Base-by-base conservation (phyloP, 495 filamentous ascomycete genomes). In the Xylaria bambusicola region DNA sequence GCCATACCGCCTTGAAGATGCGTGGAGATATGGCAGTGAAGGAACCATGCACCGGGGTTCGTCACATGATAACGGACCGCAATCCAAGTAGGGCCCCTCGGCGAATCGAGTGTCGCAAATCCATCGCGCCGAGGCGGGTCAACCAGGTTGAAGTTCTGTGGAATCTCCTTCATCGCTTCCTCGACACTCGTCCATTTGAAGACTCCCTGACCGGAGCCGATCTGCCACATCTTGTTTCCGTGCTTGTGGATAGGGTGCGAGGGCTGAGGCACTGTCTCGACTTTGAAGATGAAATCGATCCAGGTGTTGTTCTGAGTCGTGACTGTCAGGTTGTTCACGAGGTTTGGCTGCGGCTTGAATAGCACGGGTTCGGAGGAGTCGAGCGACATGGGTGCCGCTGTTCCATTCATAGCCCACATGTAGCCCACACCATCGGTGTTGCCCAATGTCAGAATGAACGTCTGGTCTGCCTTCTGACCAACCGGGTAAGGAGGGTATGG, bases 231-330 rank as follows among this genome's bases (percentile, higher is more conserved):
- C 57, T 85, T 86, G 66, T 81, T 86, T 20, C 77, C 80, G 68
- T 88, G 84, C 64, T 87, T 87, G 71, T 88, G 84, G 50, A 88
- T 81, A 0, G 81, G 79, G 55, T 88, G 85, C 35, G 77, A 67
- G 0, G 75, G 71, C 60, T 81, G 74, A 4, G 77, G 56, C 7
- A 73, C 63, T 1, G 66, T 62, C 13, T 49, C 55, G 4, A 76
- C 67, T 36, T 74, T 66, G 35, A 84, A 68, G 36, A 87, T 71
- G n/a, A 87, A 46, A 60, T 87, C 84, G 6, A 87, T 75, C 81
- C 82, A 83, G 3, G 73, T 77, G 47, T 71, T 69, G 54, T 81
- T 82, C 26, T 63, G 63, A 21, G 77, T 85, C 17, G 65, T 61
- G 50, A 84, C 78, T 41, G 70, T 76, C 20, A 80, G 60, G 23